Percentiles rank a stretch among this genome's conserved stretches.
These are phyloP conservation scores for Phaeophleospora eucalypticola DNA, from an alignment of 2,329 filamentous ascomycete genomes.

Conservation along the genomic window DNA sequence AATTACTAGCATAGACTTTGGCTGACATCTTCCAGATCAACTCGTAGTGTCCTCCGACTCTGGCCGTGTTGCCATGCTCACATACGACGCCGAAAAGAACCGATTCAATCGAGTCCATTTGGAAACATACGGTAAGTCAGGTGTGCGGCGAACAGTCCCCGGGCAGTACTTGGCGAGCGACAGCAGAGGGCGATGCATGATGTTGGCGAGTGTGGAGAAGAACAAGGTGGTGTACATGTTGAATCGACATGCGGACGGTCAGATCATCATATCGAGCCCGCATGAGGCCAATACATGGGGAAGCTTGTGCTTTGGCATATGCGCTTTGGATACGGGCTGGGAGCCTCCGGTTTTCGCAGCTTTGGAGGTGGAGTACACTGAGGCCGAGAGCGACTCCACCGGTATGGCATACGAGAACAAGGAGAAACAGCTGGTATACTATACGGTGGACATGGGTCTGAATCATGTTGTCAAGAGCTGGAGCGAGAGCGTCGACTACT, in stretches of 20 bases:
- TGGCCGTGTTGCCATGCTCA: constrained; percentile 87
- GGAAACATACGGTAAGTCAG: constrained; percentile 98
- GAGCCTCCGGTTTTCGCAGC: constrained; percentile 96
- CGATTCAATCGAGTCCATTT: constrained; percentile 84
- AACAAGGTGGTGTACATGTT: constrained; percentile 99
- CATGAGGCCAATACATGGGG: constrained; percentile 93
- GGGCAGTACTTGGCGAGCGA: constrained; percentile 95
- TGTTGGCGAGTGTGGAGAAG: constrained; percentile 94
- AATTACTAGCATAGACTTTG: constrained; percentile 2
- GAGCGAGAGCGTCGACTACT: constrained; percentile 88
- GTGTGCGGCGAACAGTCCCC: constrained; percentile 85
- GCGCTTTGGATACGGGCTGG: constrained; percentile 90
- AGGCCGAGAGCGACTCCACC: constrained; percentile 84
- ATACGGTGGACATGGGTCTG: constrained; percentile 91
- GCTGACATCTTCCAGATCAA: constrained; percentile 61
- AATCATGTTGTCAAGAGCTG: constrained; percentile 97
- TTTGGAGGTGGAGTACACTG: constrained; percentile 87
- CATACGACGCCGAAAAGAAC: constrained; percentile 83
- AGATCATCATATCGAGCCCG: constrained; percentile 94
- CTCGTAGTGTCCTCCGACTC: constrained; percentile 95
- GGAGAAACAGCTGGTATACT: constrained; percentile 92
- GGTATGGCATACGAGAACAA: constrained; percentile 75
- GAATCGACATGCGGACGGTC: constrained; percentile 89
- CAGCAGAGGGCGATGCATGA: constrained; percentile 88
- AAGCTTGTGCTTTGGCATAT: constrained; percentile 81